Percentiles rank a stretch among this genome's conserved stretches.
Conservation (phyloP, 2,329 filamentous ascomycete species). For the Fusarium acutatum region DNA sequence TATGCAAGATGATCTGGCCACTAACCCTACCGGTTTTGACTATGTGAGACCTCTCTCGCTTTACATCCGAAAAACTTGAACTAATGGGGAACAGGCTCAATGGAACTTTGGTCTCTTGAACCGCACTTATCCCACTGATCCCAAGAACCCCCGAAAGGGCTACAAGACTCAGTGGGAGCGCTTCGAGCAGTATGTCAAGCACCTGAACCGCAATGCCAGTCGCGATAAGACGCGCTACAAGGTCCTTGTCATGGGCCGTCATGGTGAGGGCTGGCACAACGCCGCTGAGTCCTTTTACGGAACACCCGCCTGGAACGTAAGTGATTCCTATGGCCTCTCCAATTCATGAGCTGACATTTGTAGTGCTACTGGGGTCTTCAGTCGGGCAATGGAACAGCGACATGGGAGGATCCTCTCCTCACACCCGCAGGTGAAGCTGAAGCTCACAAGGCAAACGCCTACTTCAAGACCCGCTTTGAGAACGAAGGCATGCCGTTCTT, state of each 20-base stretch:
- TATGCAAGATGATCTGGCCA: conserved; percentile 67
- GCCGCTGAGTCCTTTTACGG: conserved; percentile 72
- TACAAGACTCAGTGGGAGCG: conserved; percentile 69
- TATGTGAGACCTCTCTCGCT: conserved; percentile 58
- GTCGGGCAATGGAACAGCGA: conserved; percentile 69
- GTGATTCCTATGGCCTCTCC: conserved; percentile 16
- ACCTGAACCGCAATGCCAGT: conserved; percentile 59
- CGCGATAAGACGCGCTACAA: conserved; percentile 64
- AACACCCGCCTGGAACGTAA: conserved; percentile 73
- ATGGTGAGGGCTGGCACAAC: conserved; percentile 74
- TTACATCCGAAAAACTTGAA: neutral
- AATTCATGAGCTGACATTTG: neutral
- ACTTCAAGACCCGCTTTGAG: conserved; percentile 64
- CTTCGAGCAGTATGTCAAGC: conserved; percentile 66
- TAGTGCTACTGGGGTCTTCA: conserved; percentile 72
- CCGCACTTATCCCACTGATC: conserved; percentile 66
- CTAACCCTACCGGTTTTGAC: conserved; percentile 66
- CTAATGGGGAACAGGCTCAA: conserved; percentile 38
- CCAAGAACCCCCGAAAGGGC: conserved; percentile 45
- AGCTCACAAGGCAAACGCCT: conserved; percentile 65
- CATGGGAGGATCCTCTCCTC: conserved; percentile 71
- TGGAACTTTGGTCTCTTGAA: conserved; percentile 74
- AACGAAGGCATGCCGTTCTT: conserved; percentile 66
- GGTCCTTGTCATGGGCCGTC: conserved; percentile 73
- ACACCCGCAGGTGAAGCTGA: conserved; percentile 66